These are phyloP conservation scores for Gynandropsis gynandra DNA, from an alignment of 345 rosid genomes.

Conservation along the genomic window DNA sequence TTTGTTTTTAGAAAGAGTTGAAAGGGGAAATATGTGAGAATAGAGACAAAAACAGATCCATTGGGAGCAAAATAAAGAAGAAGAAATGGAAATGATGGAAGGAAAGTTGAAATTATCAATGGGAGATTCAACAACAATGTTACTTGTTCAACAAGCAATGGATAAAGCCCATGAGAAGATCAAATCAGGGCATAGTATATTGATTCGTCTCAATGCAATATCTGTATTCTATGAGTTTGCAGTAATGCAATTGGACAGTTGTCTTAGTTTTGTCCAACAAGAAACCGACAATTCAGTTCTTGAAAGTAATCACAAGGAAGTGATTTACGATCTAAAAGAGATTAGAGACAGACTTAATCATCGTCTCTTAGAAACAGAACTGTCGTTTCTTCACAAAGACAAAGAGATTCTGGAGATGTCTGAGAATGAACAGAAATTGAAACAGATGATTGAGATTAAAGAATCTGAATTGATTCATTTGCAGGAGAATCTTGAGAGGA, in stretches of 20 bases:
- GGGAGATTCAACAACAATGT: constrained; percentile 81
- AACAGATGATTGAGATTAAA: constrained; percentile 46
- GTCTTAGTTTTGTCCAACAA: constrained; percentile 63
- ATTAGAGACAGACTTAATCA: constrained; percentile 66
- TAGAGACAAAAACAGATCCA: too few species aligned
- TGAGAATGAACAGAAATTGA: constrained; percentile 46
- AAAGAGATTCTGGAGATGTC: constrained; percentile 43
- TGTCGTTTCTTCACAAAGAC: constrained; percentile 64
- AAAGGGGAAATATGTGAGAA: too few species aligned
- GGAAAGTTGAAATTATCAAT: constrained; percentile 50
- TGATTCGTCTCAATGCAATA: constrained; percentile 61
- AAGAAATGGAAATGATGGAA: constrained; percentile 34
- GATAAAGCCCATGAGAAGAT: constrained; percentile 69
- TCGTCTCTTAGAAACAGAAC: constrained; percentile 54
- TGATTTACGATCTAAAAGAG: constrained; percentile 50
- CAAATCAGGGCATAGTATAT: constrained; percentile 51
- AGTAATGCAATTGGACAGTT: constrained; percentile 67
- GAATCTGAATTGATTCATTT: constrained; percentile 51
- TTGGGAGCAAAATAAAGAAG: constrained; percentile 12
- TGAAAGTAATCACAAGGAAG: constrained; percentile 51
- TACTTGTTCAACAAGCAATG: constrained; percentile 66
- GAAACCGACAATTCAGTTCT: constrained; percentile 41
- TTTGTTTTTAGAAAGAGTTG: too few species aligned
- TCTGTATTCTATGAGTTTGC: constrained; percentile 79
- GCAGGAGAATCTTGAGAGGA: constrained; percentile 37